These are phyloP conservation scores for Zygosaccharomyces lentus DNA, from an alignment of 805 yeast species.

Conservation along the genomic window DNA sequence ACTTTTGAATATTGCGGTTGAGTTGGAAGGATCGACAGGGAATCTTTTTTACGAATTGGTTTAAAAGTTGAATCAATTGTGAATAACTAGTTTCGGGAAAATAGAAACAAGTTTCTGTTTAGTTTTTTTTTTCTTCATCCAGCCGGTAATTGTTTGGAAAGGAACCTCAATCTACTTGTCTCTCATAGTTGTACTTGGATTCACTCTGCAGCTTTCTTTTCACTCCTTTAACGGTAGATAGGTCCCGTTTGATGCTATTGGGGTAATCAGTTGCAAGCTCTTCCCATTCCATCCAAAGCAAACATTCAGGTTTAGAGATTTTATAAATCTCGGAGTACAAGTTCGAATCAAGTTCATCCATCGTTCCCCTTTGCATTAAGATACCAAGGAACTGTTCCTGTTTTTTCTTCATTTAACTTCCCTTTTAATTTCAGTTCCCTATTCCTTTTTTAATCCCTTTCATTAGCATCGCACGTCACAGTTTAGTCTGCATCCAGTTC, in stretches of 20 bases:
- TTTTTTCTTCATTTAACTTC: background rate
- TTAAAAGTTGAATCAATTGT: background rate
- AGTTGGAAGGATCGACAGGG: conserved; percentile 1
- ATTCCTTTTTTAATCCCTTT: background rate
- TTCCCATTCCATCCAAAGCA: conserved; percentile 1
- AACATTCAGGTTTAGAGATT: conserved; percentile 2
- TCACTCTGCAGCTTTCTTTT: conserved; percentile 1
- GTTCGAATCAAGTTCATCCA: background rate
- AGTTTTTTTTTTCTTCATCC: conserved; percentile 1
- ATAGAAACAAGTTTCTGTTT: conserved; percentile 15
- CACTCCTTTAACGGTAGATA: background rate
- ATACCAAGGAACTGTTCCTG: background rate
- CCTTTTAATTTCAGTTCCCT: background rate
- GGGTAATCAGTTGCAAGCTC: conserved; percentile 3
- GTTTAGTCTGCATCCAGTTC: conserved; percentile 1
- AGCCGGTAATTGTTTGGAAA: conserved; percentile 3
- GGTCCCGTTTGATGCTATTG: conserved; percentile 4
- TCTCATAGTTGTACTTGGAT: background rate
- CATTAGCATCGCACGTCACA: conserved; percentile 2
- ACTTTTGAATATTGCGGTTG: conserved; percentile 1
- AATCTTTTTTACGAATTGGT: background rate
- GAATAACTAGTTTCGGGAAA: conserved; percentile 20
- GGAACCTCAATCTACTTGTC: background rate
- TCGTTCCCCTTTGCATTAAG: conserved; percentile 1
- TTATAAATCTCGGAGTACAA: background rate